Conservation (phyloP, 169 alveolate species). For the Plasmodium inui region DNA sequence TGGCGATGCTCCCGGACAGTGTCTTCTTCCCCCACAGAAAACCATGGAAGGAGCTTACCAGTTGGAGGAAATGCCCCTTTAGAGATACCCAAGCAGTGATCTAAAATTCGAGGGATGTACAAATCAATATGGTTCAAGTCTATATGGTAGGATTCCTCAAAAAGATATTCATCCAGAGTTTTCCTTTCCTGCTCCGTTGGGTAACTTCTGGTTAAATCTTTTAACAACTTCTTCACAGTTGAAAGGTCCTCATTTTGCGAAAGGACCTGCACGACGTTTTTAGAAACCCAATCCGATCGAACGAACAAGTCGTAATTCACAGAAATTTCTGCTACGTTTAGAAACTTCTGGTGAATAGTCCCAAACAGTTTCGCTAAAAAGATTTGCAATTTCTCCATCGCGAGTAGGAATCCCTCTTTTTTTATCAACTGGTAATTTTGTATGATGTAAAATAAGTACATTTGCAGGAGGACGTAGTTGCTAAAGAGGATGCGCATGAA, state of each 20-base stretch:
- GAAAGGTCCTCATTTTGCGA: constrained; percentile 47
- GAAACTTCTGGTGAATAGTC: constrained; percentile 16
- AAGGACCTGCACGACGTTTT: not conserved
- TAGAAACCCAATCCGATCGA: constrained; percentile 54
- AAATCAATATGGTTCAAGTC: constrained; percentile 39
- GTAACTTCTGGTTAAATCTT: constrained; percentile 13
- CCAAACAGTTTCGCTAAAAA: constrained; percentile 41
- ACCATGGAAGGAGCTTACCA: not conserved
- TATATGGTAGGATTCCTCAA: constrained; percentile 48
- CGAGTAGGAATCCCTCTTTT: not conserved
- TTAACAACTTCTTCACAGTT: constrained; percentile 20
- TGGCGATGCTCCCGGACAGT: not conserved
- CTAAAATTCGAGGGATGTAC: constrained; percentile 16
- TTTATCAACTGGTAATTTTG: constrained; percentile 17
- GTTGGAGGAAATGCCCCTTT: not conserved
- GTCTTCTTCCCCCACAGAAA: not conserved
- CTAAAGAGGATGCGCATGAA: constrained; percentile 43
- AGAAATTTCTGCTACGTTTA: constrained; percentile 41
- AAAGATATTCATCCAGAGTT: not conserved
- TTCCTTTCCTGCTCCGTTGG: constrained; percentile 36
- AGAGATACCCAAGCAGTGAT: not conserved
- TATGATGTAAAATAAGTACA: constrained; percentile 59
- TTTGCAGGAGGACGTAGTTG: constrained; percentile 61
- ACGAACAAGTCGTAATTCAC: constrained; percentile 36
- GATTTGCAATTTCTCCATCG: constrained; percentile 23